Conservation (phyloP, 164 flowering plant genomes). For the Aristolochia fimbriata region DNA sequence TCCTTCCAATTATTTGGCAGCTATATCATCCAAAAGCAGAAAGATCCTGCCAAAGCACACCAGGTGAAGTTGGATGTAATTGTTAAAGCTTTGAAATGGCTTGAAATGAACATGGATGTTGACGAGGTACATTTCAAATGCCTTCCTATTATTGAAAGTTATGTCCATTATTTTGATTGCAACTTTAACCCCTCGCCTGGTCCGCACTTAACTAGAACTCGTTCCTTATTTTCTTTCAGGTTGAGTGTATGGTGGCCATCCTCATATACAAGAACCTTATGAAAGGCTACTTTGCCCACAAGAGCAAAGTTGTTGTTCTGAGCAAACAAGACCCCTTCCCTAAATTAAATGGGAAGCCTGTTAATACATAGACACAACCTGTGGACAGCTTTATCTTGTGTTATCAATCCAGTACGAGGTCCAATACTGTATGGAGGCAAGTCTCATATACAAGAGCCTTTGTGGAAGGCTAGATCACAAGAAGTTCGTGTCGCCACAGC, state of each 20-base stretch:
- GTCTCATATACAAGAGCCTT: too few relatives aligned
- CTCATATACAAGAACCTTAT: slow-evolving; percentile 87
- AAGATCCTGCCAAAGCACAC: slow-evolving; percentile 85
- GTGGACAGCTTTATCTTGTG: too few relatives aligned
- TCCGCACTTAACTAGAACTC: background rate
- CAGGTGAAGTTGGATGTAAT: slow-evolving; percentile 87
- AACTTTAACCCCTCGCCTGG: background rate
- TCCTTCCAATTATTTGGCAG: slow-evolving; percentile 18
- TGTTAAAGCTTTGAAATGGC: slow-evolving; percentile 89
- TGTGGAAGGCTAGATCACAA: too few relatives aligned
- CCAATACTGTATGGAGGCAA: too few relatives aligned
- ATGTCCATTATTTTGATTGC: background rate
- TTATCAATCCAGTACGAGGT: too few relatives aligned
- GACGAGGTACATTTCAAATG: slow-evolving; percentile 54
- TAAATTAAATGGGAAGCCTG: slow-evolving; percentile 70
- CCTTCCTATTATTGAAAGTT: background rate
- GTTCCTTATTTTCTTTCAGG: slow-evolving; percentile 30
- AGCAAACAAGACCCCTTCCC: slow-evolving; percentile 99
- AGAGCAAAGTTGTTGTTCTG: slow-evolving; percentile 87
- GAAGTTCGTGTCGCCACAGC: too few relatives aligned
- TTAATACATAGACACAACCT: slow-evolving; percentile 31
- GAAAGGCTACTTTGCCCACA: slow-evolving; percentile 96
- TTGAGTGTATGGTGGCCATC: slow-evolving; percentile 89
- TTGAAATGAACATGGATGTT: slow-evolving; percentile 86
- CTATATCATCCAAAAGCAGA: slow-evolving; percentile 81